Conservation (phyloP, 1,139 yeast genomes). For the Protomyces inouyei region DNA sequence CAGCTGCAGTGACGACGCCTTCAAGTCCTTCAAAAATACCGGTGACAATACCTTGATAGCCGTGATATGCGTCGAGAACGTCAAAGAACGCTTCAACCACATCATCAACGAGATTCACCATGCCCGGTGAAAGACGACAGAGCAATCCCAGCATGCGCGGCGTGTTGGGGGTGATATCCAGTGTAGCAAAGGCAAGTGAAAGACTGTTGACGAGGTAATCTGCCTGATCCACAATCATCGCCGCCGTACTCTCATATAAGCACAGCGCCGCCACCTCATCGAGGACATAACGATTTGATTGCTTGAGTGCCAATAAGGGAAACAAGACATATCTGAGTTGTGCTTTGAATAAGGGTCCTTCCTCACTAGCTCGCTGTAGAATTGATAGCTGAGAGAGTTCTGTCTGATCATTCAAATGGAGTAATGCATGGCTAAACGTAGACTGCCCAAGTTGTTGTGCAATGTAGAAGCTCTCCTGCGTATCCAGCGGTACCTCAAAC, state of each 20-base stretch:
- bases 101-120: constrained; percentile 66
- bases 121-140: constrained; percentile 62
- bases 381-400: constrained; percentile 45
- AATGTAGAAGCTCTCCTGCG: constrained; percentile 14
- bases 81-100: constrained; percentile 68
- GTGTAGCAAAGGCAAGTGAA: constrained; percentile 61
- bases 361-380: constrained; percentile 41
- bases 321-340: constrained; percentile 55
- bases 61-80: constrained; percentile 76
- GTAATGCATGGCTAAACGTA: constrained; percentile 4
- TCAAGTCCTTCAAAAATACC: constrained; percentile 71
- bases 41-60: constrained; percentile 64
- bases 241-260: constrained; percentile 49
- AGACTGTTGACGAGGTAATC: constrained; percentile 78
- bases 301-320: constrained; percentile 53
- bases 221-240: constrained; percentile 58
- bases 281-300: constrained; percentile 46
- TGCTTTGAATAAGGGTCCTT: constrained; percentile 45
- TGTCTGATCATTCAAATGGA: not conserved
- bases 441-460: constrained; percentile 5
- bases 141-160: constrained; percentile 65
- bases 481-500: not conserved
- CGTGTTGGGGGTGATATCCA: constrained; percentile 66
- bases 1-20: constrained; percentile 56
- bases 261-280: constrained; percentile 49